phyloP scores from a whole-genome alignment of 176 grass and related monocot species.

The Guadua angustifolia region DNA sequence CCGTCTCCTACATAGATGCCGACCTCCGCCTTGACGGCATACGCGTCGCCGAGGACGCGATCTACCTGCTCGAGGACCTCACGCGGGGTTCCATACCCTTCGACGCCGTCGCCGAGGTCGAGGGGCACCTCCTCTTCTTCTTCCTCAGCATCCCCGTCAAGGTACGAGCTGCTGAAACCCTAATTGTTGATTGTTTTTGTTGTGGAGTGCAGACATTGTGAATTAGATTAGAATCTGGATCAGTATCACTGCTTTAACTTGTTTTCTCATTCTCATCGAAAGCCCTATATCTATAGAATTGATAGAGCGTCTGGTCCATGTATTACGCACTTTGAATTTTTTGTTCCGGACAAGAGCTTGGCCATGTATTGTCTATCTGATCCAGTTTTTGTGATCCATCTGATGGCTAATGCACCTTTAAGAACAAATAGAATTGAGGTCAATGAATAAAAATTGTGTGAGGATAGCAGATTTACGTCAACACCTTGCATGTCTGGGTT shows the following conservation, averaged over 20 bases:
- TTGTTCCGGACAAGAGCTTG: neutral
- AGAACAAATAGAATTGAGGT: neutral
- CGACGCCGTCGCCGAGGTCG: slow-evolving; percentile 67
- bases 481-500: slow-evolving; percentile 10
- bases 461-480: neutral
- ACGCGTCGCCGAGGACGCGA: slow-evolving; percentile 60
- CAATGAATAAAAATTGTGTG: neutral
- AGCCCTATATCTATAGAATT: neutral
- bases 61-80: slow-evolving; percentile 85
- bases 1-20: slow-evolving; percentile 68
- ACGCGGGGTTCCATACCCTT: slow-evolving; percentile 66
- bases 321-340: neutral
- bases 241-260: neutral
- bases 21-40: slow-evolving; percentile 64
- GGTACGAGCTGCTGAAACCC: slow-evolving; percentile 45
- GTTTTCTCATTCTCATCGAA: neutral
- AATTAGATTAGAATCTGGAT: neutral
- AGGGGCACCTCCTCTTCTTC: slow-evolving; percentile 64
- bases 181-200: neutral
- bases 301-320: neutral
- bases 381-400: neutral
- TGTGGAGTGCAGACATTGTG: neutral
- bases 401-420: neutral
- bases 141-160: slow-evolving; percentile 74
- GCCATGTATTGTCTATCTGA: neutral